Base-by-base conservation (phyloP, 768 basidiomycete species). In the Calocera viscosa region DNA sequence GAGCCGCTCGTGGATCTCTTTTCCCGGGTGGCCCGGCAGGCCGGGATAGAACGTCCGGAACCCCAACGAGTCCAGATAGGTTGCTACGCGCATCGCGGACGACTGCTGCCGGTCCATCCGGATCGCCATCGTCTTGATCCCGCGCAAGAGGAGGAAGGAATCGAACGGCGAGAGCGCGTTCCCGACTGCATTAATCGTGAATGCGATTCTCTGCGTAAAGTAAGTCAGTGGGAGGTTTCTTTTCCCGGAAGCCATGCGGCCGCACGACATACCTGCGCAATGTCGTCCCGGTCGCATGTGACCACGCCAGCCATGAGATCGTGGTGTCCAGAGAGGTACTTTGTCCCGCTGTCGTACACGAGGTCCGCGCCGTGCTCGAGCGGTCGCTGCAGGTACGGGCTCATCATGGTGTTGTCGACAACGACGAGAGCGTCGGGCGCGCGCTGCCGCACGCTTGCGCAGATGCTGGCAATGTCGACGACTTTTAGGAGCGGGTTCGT, bases 341-440 rank as follows among this genome's bases (percentile, higher is more conserved):
- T 99, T 26, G 96, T 98, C 11, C 87, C 96, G 68, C 92, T 94
- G 76, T 99, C 96, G 73, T 99, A 99, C 10, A 97, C 94, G 66
- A 99, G 86, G 74, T 99, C 96, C 63, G 91, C 91, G 17, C 95
- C 96, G 64, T 96, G 88, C 73, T 98, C 93, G 39, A 98, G 83
- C 12, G 96, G 96, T 67, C 94, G 80, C 74, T 95, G 94, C 8
- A 98, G 81, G 77, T 97, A 98, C 17, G 96, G 95, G 74, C 94
- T 96, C 95, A 98, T 97, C 96, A 98, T 98, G 68, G 96, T 98
- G 75, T 99, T 98, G 76, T 98, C 96, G 24, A 93, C 92, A 39
- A 94, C 89, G 65, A 94, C 79, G 71, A 93, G 72, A 1, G 92
- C 93, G 72, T 89, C 83, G 8, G 88, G 87, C 19, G 88, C 88